Evolutionary conservation across 345 rosid genomes (phyloP).

Genomic region (Euphorbia pulcherrima): DNA sequence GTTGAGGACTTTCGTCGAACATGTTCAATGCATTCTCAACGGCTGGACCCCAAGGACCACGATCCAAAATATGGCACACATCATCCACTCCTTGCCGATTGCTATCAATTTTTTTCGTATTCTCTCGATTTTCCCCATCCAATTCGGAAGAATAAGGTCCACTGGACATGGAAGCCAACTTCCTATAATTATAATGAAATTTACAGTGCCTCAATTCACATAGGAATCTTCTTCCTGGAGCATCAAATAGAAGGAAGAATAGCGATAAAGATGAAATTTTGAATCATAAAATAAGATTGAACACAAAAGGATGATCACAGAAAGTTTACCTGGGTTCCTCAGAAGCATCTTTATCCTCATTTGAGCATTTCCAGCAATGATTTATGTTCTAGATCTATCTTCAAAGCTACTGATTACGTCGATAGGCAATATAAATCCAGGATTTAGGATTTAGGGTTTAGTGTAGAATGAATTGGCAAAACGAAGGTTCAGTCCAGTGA

Average conservation of each 20-base stretch:
- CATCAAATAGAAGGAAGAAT: not conserved
- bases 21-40: slow-evolving; percentile 50
- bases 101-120: slow-evolving; percentile 32
- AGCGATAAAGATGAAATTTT: not conserved
- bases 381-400: not conserved
- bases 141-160: slow-evolving; percentile 28
- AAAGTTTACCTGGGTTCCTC: slow-evolving; percentile 18
- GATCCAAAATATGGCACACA: slow-evolving; percentile 53
- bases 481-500: not conserved
- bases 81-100: slow-evolving; percentile 39
- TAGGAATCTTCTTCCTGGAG: slow-evolving; percentile 35
- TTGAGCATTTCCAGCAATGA: not conserved
- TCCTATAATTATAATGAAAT: slow-evolving; percentile 24
- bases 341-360: slow-evolving; percentile 23
- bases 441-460: slow-evolving; percentile 1
- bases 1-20: slow-evolving; percentile 48
- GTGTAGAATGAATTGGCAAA: not conserved
- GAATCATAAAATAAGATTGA: not conserved
- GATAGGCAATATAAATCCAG: not conserved
- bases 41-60: slow-evolving; percentile 67
- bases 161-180: slow-evolving; percentile 34
- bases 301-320: not conserved
- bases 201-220: slow-evolving; percentile 18
- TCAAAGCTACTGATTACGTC: not conserved
- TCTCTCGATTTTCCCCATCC: slow-evolving; percentile 33